A percentile compares a stretch with the other conserved stretches of the same genome.
Evolutionary conservation across 2,329 filamentous ascomycete species (phyloP).

Genomic region (Phoma sp.): DNA sequence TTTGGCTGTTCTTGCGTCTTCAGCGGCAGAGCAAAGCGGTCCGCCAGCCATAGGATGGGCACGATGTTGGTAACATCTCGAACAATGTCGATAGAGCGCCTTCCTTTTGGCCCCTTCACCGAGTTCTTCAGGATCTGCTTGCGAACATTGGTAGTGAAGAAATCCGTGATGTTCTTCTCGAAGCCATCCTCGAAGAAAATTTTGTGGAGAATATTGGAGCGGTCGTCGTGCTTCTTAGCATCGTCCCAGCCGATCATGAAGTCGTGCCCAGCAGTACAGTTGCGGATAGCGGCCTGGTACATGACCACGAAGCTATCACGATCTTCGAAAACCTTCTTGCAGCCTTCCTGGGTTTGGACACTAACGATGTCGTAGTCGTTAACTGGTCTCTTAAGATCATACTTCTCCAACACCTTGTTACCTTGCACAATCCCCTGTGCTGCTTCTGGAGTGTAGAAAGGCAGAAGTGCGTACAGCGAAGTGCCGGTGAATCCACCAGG

Average conservation of each 20-base stretch:
- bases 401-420: conserved; percentile 55
- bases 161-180: conserved; percentile 69
- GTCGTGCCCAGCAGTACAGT: conserved; percentile 60
- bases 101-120: conserved; percentile 53
- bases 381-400: conserved; percentile 53
- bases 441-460: conserved; percentile 60
- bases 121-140: conserved; percentile 55
- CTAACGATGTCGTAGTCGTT: conserved; percentile 53
- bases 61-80: conserved; percentile 72
- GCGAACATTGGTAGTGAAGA: conserved; percentile 58
- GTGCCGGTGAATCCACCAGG: conserved; percentile 58
- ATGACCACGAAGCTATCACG: conserved; percentile 57
- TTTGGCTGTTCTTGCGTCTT: conserved; percentile 66
- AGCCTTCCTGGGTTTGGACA: conserved; percentile 58
- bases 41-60: conserved; percentile 67
- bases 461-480: conserved; percentile 55
- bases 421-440: conserved; percentile 54
- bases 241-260: conserved; percentile 59
- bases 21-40: conserved; percentile 70
- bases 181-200: conserved; percentile 67
- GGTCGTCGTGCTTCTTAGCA: conserved; percentile 46
- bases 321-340: conserved; percentile 58
- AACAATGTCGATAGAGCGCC: conserved; percentile 60
- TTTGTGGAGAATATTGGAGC: conserved; percentile 52
- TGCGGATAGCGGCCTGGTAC: conserved; percentile 65